These are phyloP conservation scores for Verbena officinalis DNA, from an alignment of 257 asterid genomes.

Conservation along the genomic window DNA sequence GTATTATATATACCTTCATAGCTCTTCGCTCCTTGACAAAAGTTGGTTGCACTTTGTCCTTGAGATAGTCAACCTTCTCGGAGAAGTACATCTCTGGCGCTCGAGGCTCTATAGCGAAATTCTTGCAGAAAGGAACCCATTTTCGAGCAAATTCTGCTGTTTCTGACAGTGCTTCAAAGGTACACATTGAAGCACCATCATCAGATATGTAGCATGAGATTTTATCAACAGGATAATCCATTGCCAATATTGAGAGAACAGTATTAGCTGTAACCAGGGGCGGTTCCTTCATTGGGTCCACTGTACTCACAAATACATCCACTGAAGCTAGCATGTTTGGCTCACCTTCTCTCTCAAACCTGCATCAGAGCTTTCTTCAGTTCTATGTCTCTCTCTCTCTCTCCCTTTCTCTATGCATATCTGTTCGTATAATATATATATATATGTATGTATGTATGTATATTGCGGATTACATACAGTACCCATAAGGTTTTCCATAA, in stretches of 20 bases:
- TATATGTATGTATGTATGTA: too few species aligned
- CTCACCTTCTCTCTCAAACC: constrained; percentile 95
- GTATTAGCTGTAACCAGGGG: constrained; percentile 95
- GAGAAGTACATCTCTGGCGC: constrained; percentile 97
- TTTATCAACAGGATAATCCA: constrained; percentile 94
- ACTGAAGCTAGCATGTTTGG: constrained; percentile 86
- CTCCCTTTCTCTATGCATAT: too few species aligned
- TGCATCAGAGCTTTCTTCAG: constrained; percentile 36
- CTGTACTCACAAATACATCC: constrained; percentile 91
- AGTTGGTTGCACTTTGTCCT: constrained; percentile 95
- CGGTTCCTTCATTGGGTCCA: constrained; percentile 94
- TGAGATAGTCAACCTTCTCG: constrained; percentile 83
- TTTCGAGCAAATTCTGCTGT: constrained; percentile 91
- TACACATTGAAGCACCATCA: constrained; percentile 98
- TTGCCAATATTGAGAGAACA: constrained; percentile 84
- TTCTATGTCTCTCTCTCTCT: background rate
- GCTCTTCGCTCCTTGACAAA: constrained; percentile 97
- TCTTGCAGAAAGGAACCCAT: constrained; percentile 97
- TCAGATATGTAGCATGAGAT: constrained; percentile 92
- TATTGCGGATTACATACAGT: too few species aligned
- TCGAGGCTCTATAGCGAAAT: constrained; percentile 87
- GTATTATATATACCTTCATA: constrained; percentile 74
- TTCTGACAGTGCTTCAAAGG: constrained; percentile 91
- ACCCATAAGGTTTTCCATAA: too few species aligned
- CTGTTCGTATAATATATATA: too few species aligned